Evolutionary conservation across 1,139 yeast genomes (phyloP), one percentile per base, ranked within the genome.

Genomic region (Yamadazyma spencermartinsiae): DNA sequence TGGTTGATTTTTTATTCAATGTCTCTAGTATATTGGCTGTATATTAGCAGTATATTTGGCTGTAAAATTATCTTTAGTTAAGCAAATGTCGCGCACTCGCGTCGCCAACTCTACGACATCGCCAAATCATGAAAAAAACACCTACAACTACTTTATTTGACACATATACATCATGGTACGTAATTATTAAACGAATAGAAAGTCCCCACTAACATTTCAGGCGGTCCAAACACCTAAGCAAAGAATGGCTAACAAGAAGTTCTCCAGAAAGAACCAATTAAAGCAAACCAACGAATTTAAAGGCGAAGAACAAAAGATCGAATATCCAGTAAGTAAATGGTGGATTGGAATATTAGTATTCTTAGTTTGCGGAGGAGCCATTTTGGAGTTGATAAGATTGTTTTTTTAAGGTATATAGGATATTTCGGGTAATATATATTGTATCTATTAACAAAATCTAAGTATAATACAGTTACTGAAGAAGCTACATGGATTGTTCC

Each of bases 291-390:
- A 88, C 18, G 80, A 82, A 56, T 75, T 78, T 36, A 73, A 74
- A 54, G 61, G 47, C 21, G 60, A 57, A 25, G 56, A 58, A 16
- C 60, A 55, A 32, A 59, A 63, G 40, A 45, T 50, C n/a, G 61
- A 63, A 40, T 65, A 68, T 38, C 82, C 87, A 10, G 56, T 82
- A 24, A 74, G 83, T 31, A 76, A 62, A 51, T 56, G 74, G 9
- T 83, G 94, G 85, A 58, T 87, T 25, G 56, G 66, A 36, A 65
- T 80, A 1, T 70, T 88, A 42, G 75, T 77, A 19, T 88, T 88
- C 60, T 69, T 88, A 49, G 74, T 89, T 4, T 72, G 85, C 46
- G 96, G 96, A 43, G 95, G 96, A 50, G 95, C 92, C 44, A 47
- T 86, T 10, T 70, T 89, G 36, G 95, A 88, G 60, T 51, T 88